Conservation (phyloP, 495 filamentous ascomycete species). For the Lophiotrema nucula region DNA sequence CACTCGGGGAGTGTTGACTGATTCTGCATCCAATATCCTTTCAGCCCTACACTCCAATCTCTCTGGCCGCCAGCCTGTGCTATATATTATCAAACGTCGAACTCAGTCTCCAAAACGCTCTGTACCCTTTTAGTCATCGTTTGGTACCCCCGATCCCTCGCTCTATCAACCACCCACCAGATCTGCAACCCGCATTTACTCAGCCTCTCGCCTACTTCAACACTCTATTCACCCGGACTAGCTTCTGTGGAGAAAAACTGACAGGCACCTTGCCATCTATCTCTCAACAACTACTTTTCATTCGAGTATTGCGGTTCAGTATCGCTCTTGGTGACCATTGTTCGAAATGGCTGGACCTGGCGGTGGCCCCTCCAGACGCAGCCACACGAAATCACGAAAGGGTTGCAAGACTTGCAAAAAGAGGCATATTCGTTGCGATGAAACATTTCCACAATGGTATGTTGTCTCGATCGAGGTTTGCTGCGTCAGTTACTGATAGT, state of each 20-base stretch:
- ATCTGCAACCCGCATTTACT: constrained; percentile 33
- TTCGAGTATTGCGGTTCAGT: too few species aligned
- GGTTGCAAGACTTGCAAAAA: constrained; percentile 97
- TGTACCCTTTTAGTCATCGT: constrained; percentile 30
- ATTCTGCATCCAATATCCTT: constrained; percentile 15
- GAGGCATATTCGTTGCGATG: constrained; percentile 96
- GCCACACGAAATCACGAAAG: constrained; percentile 97
- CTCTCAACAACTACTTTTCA: too few species aligned
- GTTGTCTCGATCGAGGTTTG: constrained; percentile 40
- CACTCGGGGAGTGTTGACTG: constrained; percentile 1
- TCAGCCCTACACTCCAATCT: constrained; percentile 33
- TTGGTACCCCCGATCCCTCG: constrained; percentile 1
- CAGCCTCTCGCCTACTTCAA: constrained; percentile 23
- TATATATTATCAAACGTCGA: constrained; percentile 32
- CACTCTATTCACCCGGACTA: constrained; percentile 5
- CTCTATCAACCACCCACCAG: constrained; percentile 28
- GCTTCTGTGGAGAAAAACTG: neutral
- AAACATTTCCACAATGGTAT: constrained; percentile 96
- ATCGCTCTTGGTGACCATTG: neutral
- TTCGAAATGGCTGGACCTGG: constrained; percentile 64
- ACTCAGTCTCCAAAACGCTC: constrained; percentile 14
- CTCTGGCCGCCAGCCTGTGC: constrained; percentile 4
- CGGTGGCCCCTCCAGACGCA: constrained; percentile 69
- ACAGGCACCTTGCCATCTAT: too few species aligned
- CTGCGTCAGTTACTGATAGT: constrained; percentile 8